Base-by-base conservation (phyloP, 1,284 basidiomycete genomes). In the Apiotrichum akiyoshidainum region DNA sequence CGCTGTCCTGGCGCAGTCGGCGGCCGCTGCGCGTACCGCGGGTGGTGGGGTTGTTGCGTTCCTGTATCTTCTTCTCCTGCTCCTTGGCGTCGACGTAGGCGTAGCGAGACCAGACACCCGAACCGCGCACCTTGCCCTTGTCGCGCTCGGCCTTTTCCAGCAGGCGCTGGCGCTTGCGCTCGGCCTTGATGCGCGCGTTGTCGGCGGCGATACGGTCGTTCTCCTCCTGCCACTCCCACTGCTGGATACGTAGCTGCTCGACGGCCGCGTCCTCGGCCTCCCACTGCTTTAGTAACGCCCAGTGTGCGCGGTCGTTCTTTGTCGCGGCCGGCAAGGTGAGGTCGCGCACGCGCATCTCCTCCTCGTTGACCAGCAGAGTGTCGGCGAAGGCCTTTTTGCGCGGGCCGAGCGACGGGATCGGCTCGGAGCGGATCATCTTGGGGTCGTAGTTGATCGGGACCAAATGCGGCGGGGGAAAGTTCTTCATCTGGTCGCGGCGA, bases 61-160 rank as follows among this genome's bases (percentile, higher is more conserved):
- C 70, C 14, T 55, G 61, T 21, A 64, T 52, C 35, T 64, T 59
- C 51, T 58, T 58, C 55, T 64, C 52, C 13, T 62, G 19, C 45
- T 73, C 72, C 26, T 67, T 71, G 33, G 64, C 64, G 17, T 63
- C 55, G 16, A 72, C 50, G 46, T 70, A 68, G 41, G 64, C 68
- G 58, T 73, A 76, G 34, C 68, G 56, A 13, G 37, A 26, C 74
- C 74, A 76, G 2, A 76, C 54, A 2, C 74, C 74, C 1, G 61
- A 47, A 11, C 74, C 74, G 51, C 68, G 69, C 40, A 73, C 51
- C 48, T 65, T 67, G 47, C 63, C 65, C 47, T 66, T 67, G 46
- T 76, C 61, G 21, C 61, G 39, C 51, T 58, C 55, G 26, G 54
- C 49, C 60, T 69, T 72, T 46, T 58, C 70, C 57, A 72, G 71